These are phyloP conservation scores for Mycena rosella DNA, from an alignment of 768 basidiomycete genomes.

Conservation along the genomic window DNA sequence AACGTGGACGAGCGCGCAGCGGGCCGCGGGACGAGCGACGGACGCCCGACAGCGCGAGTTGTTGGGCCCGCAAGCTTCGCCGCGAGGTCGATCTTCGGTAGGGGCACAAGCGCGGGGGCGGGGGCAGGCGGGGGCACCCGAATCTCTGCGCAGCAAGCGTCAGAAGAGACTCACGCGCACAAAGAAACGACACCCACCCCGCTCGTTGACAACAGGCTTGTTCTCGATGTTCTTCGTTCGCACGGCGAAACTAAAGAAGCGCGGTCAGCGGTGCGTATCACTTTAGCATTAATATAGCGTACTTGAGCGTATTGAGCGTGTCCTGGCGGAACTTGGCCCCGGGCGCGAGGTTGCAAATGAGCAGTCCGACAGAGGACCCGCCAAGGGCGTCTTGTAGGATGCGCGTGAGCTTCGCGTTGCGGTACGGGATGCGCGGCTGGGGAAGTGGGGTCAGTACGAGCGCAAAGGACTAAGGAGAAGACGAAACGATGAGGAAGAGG, in stretches of 20 bases:
- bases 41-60: background rate
- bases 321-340: conserved; percentile 86
- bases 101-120: background rate
- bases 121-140: conserved; percentile 49
- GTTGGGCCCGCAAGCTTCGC: background rate
- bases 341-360: conserved; percentile 91
- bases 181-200: conserved; percentile 55
- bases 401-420: conserved; percentile 90
- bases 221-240: conserved; percentile 91
- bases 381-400: conserved; percentile 93
- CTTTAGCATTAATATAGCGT: conserved; percentile 37
- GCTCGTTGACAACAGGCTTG: conserved; percentile 82
- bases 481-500: too few species aligned
- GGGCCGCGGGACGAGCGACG: conserved; percentile 34
- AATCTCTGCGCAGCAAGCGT: conserved; percentile 57
- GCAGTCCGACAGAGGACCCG: conserved; percentile 80
- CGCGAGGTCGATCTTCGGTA: conserved; percentile 21
- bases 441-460: conserved; percentile 5
- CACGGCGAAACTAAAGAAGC: conserved; percentile 71
- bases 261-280: conserved; percentile 4
- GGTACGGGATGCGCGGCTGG: conserved; percentile 86
- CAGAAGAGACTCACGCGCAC: background rate
- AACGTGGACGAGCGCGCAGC: conserved; percentile 18
- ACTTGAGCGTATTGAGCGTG: conserved; percentile 94
- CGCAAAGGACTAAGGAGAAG: too few species aligned